phyloP scores from a whole-genome alignment of 2,329 filamentous ascomycete genomes.

The Hypoxylon sp. region DNA sequence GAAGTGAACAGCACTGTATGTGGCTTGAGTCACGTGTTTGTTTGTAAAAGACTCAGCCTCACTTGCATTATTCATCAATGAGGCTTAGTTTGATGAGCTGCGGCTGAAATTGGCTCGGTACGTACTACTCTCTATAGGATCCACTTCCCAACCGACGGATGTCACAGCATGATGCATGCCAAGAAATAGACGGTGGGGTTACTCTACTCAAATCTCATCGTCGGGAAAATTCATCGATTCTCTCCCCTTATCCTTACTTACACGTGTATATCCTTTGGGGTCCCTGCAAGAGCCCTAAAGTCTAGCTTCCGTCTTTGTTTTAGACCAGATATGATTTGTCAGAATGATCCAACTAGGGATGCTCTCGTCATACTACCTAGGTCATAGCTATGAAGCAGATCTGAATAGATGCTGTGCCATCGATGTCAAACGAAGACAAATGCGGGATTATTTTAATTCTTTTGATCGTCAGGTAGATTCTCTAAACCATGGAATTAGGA shows the following conservation, averaged over 20 bases:
- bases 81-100: constrained; percentile 21
- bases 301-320: constrained; percentile 10
- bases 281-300: background rate
- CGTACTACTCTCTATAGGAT: background rate
- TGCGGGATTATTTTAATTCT: constrained; percentile 7
- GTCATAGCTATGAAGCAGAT: constrained; percentile 29
- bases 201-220: constrained; percentile 3
- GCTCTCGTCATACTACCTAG: constrained; percentile 28
- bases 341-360: constrained; percentile 5
- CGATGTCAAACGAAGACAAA: constrained; percentile 8
- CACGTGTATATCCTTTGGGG: background rate
- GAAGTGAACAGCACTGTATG: constrained; percentile 5
- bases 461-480: background rate
- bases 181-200: constrained; percentile 24
- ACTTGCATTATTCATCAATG: constrained; percentile 27
- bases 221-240: constrained; percentile 13
- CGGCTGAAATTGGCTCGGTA: constrained; percentile 37
- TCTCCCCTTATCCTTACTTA: background rate
- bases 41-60: constrained; percentile 26
- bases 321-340: constrained; percentile 15
- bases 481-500: background rate
- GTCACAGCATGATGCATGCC: constrained; percentile 42
- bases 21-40: constrained; percentile 38
- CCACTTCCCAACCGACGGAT: constrained; percentile 33
- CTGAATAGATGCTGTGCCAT: constrained; percentile 21